Conservation (phyloP, 176 grass and related monocot species). For the Oryza longistaminata region DNA sequence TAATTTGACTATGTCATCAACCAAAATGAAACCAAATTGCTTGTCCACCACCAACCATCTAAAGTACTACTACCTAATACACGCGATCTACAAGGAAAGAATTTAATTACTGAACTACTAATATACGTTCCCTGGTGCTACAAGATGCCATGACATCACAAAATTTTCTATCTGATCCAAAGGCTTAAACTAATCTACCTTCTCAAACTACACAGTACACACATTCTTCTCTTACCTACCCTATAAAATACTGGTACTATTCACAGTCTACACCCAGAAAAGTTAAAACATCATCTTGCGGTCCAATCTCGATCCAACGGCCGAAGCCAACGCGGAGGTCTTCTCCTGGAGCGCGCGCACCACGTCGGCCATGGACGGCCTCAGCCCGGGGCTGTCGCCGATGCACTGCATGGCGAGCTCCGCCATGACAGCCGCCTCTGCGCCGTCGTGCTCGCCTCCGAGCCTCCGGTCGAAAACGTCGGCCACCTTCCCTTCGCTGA, state of each 20-base stretch:
- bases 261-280: background rate
- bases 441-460: conserved; percentile 23
- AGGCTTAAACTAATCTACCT: background rate
- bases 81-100: conserved; percentile 10
- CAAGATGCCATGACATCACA: conserved; percentile 36
- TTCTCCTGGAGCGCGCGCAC: conserved; percentile 56
- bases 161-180: conserved; percentile 41
- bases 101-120: background rate
- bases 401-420: conserved; percentile 61
- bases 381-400: conserved; percentile 49
- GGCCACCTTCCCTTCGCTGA: conserved; percentile 13
- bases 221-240: conserved; percentile 26
- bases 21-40: background rate
- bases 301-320: conserved; percentile 31
- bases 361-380: conserved; percentile 83
- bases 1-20: conserved; percentile 9
- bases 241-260: conserved; percentile 41
- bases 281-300: conserved; percentile 37
- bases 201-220: background rate
- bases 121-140: conserved; percentile 12
- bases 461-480: conserved; percentile 51
- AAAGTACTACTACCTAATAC: conserved; percentile 23
- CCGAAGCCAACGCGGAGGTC: conserved; percentile 24
- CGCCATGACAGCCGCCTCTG: conserved; percentile 42
- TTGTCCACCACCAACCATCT: background rate